These are phyloP conservation scores for Saccharomycopsis lassenensis DNA, from an alignment of 805 yeast species.

Conservation along the genomic window DNA sequence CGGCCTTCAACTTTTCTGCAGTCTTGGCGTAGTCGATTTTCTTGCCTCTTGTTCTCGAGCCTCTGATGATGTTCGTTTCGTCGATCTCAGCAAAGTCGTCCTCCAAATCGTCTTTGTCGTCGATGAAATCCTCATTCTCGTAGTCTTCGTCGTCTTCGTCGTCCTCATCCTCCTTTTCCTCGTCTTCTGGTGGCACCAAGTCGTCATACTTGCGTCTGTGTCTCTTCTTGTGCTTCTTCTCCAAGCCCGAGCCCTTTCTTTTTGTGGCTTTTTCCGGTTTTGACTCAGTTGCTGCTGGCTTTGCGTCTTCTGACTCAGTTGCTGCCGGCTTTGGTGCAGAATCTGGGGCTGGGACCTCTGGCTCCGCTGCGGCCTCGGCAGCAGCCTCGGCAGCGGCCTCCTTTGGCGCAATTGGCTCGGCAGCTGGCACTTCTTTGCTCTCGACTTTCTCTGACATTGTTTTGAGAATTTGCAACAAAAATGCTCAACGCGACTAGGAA, in stretches of 20 bases:
- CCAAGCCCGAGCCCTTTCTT: constrained; percentile 21
- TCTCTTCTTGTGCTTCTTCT: constrained; percentile 36
- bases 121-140: constrained; percentile 32
- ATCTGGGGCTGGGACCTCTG: constrained; percentile 8
- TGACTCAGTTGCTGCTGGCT: too few species aligned
- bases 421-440: constrained; percentile 16
- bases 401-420: constrained; percentile 18
- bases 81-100: constrained; percentile 77
- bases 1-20: constrained; percentile 52
- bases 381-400: too few species aligned
- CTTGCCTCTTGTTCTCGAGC: constrained; percentile 85
- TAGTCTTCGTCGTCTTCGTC: constrained; percentile 32
- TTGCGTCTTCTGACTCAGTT: constrained; percentile 20
- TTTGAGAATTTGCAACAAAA: too few species aligned
- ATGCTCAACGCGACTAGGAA: too few species aligned
- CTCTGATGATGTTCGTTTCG: constrained; percentile 70
- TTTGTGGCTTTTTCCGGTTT: constrained; percentile 19
- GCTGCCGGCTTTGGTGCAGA: constrained; percentile 19
- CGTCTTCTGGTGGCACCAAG: constrained; percentile 43
- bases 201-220: constrained; percentile 54
- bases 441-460: constrained; percentile 7
- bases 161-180: constrained; percentile 36
- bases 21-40: constrained; percentile 79
- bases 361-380: constrained; percentile 10
- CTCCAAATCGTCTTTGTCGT: constrained; percentile 58